These are phyloP conservation scores for Calonectria leucothoes DNA, from an alignment of 2,329 filamentous ascomycete genomes.

Conservation along the genomic window DNA sequence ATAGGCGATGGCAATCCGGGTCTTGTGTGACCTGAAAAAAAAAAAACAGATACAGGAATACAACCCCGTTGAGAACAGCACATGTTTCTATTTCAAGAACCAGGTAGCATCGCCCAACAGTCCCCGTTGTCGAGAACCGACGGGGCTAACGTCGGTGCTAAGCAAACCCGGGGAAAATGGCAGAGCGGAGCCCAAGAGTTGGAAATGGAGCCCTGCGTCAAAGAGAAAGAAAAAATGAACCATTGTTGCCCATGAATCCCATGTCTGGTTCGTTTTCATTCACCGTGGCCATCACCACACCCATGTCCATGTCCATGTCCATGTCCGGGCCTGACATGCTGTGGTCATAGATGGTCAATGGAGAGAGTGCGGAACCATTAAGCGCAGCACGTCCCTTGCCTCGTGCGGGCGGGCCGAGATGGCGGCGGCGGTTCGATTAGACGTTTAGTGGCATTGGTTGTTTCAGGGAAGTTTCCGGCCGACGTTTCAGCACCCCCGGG, in stretches of 20 bases:
- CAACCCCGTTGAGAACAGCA: background rate
- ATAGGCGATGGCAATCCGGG: background rate
- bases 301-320: background rate
- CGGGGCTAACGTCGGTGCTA: constrained; percentile 1
- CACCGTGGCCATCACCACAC: background rate
- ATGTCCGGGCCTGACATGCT: background rate
- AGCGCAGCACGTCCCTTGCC: background rate
- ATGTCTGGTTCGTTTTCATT: background rate
- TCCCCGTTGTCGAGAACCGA: background rate
- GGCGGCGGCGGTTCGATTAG: constrained; percentile 7
- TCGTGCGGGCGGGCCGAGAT: background rate
- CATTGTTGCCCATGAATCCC: background rate
- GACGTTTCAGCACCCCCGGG: constrained; percentile 13
- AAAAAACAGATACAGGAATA: background rate
- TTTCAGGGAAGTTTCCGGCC: constrained; percentile 23
- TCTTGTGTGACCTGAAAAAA: background rate
- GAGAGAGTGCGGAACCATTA: background rate
- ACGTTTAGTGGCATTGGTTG: constrained; percentile 19
- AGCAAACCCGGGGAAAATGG: background rate
- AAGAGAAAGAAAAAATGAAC: background rate
- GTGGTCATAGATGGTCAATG: background rate
- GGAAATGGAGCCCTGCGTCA: background rate
- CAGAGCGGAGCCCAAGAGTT: background rate
- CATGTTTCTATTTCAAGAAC: background rate
- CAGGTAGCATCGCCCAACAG: background rate